Evolutionary conservation across 805 yeast species (phyloP), one percentile per base, ranked within the genome.

Genomic region (Cyberlindnera japonica): DNA sequence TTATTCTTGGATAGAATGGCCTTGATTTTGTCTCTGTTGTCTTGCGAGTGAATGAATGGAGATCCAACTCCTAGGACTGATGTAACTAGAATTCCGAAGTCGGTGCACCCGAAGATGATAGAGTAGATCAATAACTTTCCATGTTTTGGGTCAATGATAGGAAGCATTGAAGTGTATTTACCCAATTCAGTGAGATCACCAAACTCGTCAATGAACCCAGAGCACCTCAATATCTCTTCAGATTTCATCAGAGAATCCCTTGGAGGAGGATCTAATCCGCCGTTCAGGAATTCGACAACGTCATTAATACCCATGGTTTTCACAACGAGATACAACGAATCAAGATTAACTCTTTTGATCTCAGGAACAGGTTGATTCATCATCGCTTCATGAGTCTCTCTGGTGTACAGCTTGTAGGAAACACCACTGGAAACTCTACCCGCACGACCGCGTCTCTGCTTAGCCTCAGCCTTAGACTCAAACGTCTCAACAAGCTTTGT

Each of bases 401-500:
- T 64, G 2, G 96, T 82, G 61, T 76, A 91, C 34, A 91, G 57
- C 56, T 85, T 89, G 62, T 79, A 91, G 47, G 97, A 89, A 12
- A 69, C 66, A 42, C 99, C 99, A 19, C 70, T 70, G 25, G 81
- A 75, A 11, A 91, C 88, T 75, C 99, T 90, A 48, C 99, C 99
- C n/a, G 97, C 91, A 68, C 99, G 84, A 59, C 99, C 99, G 60
- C 96, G 72, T 65, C 99, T 75, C 62, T 91, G 99, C 17, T 79
- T 75, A 17, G 81, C 81, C 54, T 95, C 96, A 0, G 98, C 97
- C 47, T 75, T 76, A 0, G 98, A 90, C 17, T 88, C 87, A 88
- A 95, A 91, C 4, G 72, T 69, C 53, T 91, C 97, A 5, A 79
- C 69, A 34, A 91, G 69, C 39, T 75, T 75, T 0, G 93, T 80